These are phyloP conservation scores for Yamadazyma pseudoaaseri DNA, from an alignment of 1,139 yeast species.

Conservation along the genomic window DNA sequence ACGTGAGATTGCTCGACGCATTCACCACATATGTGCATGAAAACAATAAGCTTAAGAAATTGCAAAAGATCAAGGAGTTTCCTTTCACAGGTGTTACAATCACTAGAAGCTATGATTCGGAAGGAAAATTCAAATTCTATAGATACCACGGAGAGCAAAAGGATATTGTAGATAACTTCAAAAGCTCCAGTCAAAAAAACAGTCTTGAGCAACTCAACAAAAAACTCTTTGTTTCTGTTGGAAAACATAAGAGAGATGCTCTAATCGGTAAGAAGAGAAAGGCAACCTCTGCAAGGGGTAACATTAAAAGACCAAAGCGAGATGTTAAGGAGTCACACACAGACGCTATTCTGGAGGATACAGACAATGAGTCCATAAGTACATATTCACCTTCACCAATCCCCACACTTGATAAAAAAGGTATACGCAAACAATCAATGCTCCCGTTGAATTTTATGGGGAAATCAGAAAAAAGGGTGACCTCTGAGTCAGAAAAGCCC, in stretches of 20 bases:
- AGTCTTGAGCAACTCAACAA: conserved; percentile 19
- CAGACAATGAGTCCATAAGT: background rate
- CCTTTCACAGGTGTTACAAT: conserved; percentile 31
- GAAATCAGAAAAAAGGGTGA: background rate
- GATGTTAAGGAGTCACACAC: background rate
- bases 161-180: conserved; percentile 7
- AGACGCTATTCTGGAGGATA: background rate
- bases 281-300: conserved; percentile 1
- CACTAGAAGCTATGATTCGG: conserved; percentile 66
- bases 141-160: conserved; percentile 48
- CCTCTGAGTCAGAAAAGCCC: background rate
- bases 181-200: background rate
- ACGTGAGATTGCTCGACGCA: conserved; percentile 50
- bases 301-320: background rate
- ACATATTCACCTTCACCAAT: background rate
- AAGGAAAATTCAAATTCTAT: conserved; percentile 71
- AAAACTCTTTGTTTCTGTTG: conserved; percentile 20
- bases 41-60: conserved; percentile 20
- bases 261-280: conserved; percentile 15
- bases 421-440: conserved; percentile 8
- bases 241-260: conserved; percentile 16
- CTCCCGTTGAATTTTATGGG: conserved; percentile 1
- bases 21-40: conserved; percentile 34
- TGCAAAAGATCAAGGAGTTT: conserved; percentile 21
- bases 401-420: background rate